Conservation (phyloP, 179 eudicot species). For the Spergularia azorica region DNA sequence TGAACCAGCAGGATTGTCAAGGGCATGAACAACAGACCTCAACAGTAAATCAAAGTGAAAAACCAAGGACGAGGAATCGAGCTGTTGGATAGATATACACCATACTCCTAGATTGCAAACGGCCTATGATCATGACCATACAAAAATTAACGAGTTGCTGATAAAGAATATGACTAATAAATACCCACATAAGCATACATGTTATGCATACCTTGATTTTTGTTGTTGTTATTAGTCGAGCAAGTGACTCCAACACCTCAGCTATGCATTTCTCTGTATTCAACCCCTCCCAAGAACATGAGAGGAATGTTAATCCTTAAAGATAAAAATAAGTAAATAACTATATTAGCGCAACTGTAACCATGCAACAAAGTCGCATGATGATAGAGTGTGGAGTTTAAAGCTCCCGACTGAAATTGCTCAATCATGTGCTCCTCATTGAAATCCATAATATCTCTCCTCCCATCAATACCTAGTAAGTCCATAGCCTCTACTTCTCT, state of each 20-base stretch:
- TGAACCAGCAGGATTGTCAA: conserved; percentile 86
- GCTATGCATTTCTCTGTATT: conserved; percentile 50
- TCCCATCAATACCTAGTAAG: neutral
- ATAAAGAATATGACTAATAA: neutral
- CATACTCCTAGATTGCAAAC: conserved; percentile 86
- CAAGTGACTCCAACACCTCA: conserved; percentile 50
- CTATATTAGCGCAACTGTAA: neutral
- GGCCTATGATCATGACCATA: conserved; percentile 41
- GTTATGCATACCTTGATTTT: conserved; percentile 55
- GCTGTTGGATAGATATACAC: conserved; percentile 87
- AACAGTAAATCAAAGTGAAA: conserved; percentile 56
- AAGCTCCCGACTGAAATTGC: neutral
- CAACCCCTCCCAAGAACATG: neutral
- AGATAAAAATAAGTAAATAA: neutral
- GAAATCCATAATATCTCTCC: neutral
- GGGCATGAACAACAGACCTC: conserved; percentile 68
- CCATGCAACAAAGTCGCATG: neutral
- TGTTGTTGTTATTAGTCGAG: conserved; percentile 52
- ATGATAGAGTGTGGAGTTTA: too few relatives aligned
- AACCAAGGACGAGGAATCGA: conserved; percentile 43
- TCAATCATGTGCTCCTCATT: neutral
- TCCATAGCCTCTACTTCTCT: neutral
- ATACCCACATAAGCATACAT: neutral
- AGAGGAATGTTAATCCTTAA: neutral
- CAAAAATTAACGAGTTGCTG: conserved; percentile 18